phyloP scores from a whole-genome alignment of 2,329 filamentous ascomycete genomes.

The Plenodomus biglobosus region DNA sequence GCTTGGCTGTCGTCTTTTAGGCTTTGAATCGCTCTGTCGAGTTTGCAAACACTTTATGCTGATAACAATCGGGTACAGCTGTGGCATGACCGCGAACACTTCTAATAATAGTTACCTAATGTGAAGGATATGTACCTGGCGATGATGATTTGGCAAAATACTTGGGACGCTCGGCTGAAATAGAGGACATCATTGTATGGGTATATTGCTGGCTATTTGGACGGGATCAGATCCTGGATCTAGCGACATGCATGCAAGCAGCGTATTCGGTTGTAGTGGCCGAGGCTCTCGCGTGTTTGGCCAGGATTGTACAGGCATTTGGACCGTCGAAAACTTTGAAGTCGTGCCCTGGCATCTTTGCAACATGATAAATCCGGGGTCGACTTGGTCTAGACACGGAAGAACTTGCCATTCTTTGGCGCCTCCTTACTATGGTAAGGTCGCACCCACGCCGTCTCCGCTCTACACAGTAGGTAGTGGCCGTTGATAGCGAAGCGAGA shows the following conservation, averaged over 20 bases:
- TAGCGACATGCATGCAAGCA: slow-evolving; percentile 28
- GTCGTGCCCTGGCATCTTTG: slow-evolving; percentile 5
- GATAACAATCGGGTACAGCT: slow-evolving; percentile 18
- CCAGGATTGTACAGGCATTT: not conserved
- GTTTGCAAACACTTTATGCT: slow-evolving; percentile 21
- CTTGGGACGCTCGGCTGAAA: slow-evolving; percentile 21
- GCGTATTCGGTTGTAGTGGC: slow-evolving; percentile 20
- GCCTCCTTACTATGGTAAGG: slow-evolving; percentile 2
- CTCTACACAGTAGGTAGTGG: not conserved
- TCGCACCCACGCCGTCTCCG: not conserved
- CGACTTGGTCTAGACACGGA: slow-evolving; percentile 21
- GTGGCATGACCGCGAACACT: slow-evolving; percentile 27
- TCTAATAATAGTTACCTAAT: slow-evolving; percentile 18
- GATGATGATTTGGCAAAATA: slow-evolving; percentile 24
- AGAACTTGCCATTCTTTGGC: slow-evolving; percentile 8
- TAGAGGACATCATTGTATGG: slow-evolving; percentile 35
- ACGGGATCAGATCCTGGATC: slow-evolving; percentile 29
- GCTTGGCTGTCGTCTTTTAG: slow-evolving; percentile 18
- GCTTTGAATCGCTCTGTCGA: slow-evolving; percentile 29
- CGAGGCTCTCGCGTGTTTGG: not conserved
- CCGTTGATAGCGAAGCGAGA: not conserved
- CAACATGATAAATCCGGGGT: not conserved
- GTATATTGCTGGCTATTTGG: slow-evolving; percentile 39
- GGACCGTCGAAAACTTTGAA: slow-evolving; percentile 10
- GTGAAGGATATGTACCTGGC: not conserved